A percentile compares a stretch with the other conserved stretches of the same genome.
Evolutionary conservation across 306 rosid genomes (phyloP).

Genomic region (Ceratonia siliqua): DNA sequence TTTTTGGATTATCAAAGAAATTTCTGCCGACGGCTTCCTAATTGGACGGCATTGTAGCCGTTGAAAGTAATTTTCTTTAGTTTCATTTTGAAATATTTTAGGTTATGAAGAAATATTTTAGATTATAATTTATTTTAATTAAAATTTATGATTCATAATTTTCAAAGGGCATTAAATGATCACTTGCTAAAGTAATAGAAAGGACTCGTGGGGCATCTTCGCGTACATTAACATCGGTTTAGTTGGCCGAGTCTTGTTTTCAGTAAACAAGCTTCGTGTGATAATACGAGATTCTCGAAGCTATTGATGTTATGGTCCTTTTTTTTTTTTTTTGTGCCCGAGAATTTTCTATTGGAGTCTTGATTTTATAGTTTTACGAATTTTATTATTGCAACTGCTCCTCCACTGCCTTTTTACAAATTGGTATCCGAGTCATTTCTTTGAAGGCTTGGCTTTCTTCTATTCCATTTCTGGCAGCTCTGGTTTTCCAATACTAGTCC

Average conservation of each 20-base stretch:
- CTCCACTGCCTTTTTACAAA: constrained; percentile 41
- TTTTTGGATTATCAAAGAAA: neutral
- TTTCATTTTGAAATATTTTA: constrained; percentile 32
- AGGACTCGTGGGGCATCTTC: constrained; percentile 55
- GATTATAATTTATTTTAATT: too few species aligned
- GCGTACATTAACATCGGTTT: constrained; percentile 56
- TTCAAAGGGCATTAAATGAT: constrained; percentile 52
- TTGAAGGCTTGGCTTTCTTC: constrained; percentile 44
- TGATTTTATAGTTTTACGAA: constrained; percentile 47
- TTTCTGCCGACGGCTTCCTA: constrained; percentile 47
- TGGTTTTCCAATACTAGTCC: constrained; percentile 31
- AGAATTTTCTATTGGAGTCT: constrained; percentile 41
- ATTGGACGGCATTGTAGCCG: constrained; percentile 41
- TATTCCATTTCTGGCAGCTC: constrained; percentile 41
- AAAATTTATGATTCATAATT: constrained; percentile 29
- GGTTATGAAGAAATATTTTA: too few species aligned
- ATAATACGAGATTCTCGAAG: constrained; percentile 67
- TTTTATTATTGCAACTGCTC: constrained; percentile 68
- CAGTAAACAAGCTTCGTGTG: constrained; percentile 50
- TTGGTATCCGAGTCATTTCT: constrained; percentile 41
- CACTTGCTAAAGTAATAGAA: constrained; percentile 38
- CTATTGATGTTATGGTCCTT: constrained; percentile 61
- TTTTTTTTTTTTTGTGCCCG: constrained; percentile 33
- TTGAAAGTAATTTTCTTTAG: constrained; percentile 39
- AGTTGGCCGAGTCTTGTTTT: constrained; percentile 54